These are phyloP conservation scores for Amphibolis antarctica DNA, from an alignment of 106 monocot species.

Conservation along the genomic window DNA sequence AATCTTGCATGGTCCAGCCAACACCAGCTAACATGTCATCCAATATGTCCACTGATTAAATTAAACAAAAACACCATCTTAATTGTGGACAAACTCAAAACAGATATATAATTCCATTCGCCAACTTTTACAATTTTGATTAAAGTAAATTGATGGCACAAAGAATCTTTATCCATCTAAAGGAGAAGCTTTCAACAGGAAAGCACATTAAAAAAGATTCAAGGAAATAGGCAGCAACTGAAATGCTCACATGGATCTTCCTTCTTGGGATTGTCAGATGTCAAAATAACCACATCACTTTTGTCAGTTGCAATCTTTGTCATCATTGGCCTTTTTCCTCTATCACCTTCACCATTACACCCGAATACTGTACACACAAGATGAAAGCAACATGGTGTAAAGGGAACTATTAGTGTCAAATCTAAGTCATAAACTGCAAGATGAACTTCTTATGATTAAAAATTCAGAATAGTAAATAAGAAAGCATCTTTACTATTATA, in stretches of 20 bases:
- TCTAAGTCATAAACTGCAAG: background rate
- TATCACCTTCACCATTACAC: constrained; percentile 76
- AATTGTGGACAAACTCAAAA: background rate
- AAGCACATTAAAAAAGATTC: background rate
- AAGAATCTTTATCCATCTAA: background rate
- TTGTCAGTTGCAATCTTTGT: constrained; percentile 91
- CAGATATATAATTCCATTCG: too few species aligned
- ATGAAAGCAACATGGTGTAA: too few species aligned
- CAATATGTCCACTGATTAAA: constrained; percentile 73
- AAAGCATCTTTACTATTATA: background rate
- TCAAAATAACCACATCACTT: constrained; percentile 93
- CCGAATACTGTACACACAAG: constrained; percentile 56
- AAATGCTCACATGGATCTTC: constrained; percentile 81
- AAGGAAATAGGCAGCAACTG: background rate
- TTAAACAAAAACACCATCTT: background rate
- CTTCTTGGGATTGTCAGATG: constrained; percentile 80
- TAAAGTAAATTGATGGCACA: too few species aligned
- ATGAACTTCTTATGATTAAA: background rate
- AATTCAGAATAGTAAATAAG: background rate
- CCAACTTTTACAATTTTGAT: too few species aligned
- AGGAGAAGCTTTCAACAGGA: background rate
- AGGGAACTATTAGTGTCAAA: too few species aligned
- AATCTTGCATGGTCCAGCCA: constrained; percentile 96
- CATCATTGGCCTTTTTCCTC: constrained; percentile 89
- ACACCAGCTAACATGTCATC: constrained; percentile 96